Percentiles rank a stretch among this genome's conserved stretches.
phyloP scores from a whole-genome alignment of 1,284 basidiomycete genomes.

The Sutorius eximius region DNA sequence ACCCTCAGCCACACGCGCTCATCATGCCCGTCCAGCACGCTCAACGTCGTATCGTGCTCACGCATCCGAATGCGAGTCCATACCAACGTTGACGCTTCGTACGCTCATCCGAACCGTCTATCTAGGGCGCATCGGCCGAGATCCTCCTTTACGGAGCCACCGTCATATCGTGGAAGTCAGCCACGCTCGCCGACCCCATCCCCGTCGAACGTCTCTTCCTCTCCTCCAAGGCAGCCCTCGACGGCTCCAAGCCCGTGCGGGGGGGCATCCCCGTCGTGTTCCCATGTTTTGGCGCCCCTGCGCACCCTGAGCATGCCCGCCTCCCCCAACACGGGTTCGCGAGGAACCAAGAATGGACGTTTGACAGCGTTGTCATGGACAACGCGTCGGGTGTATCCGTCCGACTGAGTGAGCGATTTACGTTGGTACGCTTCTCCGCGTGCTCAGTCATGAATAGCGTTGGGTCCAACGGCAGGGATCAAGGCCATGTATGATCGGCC shows the following conservation, averaged over 20 bases:
- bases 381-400: conserved; percentile 71
- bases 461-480: conserved; percentile 62
- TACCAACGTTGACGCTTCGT: neutral
- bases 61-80: conserved; percentile 51
- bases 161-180: conserved; percentile 73
- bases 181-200: conserved; percentile 37
- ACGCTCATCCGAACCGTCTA: neutral
- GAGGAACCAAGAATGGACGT: conserved; percentile 69
- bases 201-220: conserved; percentile 73
- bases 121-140: conserved; percentile 69
- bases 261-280: conserved; percentile 87
- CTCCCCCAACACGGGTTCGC: conserved; percentile 86
- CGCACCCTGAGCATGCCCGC: conserved; percentile 68
- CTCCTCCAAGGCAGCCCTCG: conserved; percentile 70
- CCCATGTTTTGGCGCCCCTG: conserved; percentile 83
- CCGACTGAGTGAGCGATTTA: conserved; percentile 57
- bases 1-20: conserved; percentile 17
- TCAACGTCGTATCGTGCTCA: conserved; percentile 44
- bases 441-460: conserved; percentile 41
- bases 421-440: neutral
- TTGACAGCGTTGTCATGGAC: conserved; percentile 65
- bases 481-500: conserved; percentile 55
- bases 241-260: conserved; percentile 72
- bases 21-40: conserved; percentile 52
- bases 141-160: conserved; percentile 82